Evolutionary conservation across 2,329 filamentous ascomycete species (phyloP), one percentile per base, ranked within the genome.

Genomic region (Chaetomium sp.): DNA sequence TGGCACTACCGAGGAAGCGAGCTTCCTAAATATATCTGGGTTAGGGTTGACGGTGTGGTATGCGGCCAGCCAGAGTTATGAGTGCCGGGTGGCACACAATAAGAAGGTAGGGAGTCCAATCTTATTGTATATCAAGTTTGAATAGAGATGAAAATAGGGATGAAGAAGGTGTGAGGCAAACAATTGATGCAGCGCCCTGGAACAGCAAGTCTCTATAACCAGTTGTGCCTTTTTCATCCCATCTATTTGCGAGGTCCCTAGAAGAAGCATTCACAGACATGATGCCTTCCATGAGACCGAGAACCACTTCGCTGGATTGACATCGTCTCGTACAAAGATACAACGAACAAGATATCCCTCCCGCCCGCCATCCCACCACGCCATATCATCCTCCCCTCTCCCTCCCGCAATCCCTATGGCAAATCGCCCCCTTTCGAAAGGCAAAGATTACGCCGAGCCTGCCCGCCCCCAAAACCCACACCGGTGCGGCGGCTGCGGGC

Each of bases 401-500:
- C 27, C 16, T 53, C 55, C 55, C 49, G 27, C 23, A 29, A 21
- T 53, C 33, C 49, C 55, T 54, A 58, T 45, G 25, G 55, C 57
- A 64, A 59, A 31, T 27, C 38, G n/a, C 23, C 61, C 33, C 35
- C 49, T 27, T 57, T 29, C 31, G 58, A 65, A 58, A 66, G 57
- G 60, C 64, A 66, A 62, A 38, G 33, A 66, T 63, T 63, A 63
- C 51, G 57, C 60, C 64, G 56, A 51, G 60, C 57, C 64, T 60
- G 57, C 53, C 64, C 42, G 8, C 42, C 29, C n/a, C 38, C 45
- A 10, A 57, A 47, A 21, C 27, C 64, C 55, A 38, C 12, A 13
- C 60, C 38, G 35, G 45, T 49, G 53, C 47, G 27, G 38, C 31
- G 45, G 56, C 31, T 31, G 53, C 51, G 57, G 33, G 62, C 57